phyloP scores from a whole-genome alignment of 306 rosid genomes.

The Citrullus colocynthis region DNA sequence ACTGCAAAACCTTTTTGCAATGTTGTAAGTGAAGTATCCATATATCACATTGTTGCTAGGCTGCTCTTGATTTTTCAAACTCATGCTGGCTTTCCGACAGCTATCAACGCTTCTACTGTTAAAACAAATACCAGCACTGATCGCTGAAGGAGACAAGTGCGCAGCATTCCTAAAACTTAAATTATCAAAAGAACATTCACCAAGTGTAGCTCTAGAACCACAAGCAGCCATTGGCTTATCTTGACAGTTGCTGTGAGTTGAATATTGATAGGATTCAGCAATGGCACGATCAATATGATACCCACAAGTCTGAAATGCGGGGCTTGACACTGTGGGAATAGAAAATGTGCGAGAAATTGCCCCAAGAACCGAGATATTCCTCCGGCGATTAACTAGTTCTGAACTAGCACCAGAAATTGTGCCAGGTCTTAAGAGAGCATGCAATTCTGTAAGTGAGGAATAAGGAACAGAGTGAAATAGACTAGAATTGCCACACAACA shows the following conservation, averaged over 20 bases:
- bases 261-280: slow-evolving; percentile 27
- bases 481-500: slow-evolving; percentile 38
- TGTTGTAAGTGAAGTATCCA: slow-evolving; percentile 55
- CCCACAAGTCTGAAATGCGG: slow-evolving; percentile 52
- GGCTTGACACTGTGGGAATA: slow-evolving; percentile 57
- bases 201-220: slow-evolving; percentile 28
- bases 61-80: slow-evolving; percentile 40
- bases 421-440: slow-evolving; percentile 22
- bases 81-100: slow-evolving; percentile 51
- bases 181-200: slow-evolving; percentile 30
- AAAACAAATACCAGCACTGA: slow-evolving; percentile 13
- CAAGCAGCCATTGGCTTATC: slow-evolving; percentile 49
- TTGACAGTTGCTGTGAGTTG: slow-evolving; percentile 19
- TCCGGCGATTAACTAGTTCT: slow-evolving; percentile 31
- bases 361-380: slow-evolving; percentile 53
- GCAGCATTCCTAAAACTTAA: slow-evolving; percentile 16
- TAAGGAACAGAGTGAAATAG: slow-evolving; percentile 30
- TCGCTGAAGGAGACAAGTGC: slow-evolving; percentile 11
- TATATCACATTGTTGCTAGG: slow-evolving; percentile 35
- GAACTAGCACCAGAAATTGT: slow-evolving; percentile 33
- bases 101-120: slow-evolving; percentile 17
- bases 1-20: slow-evolving; percentile 37
- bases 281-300: slow-evolving; percentile 45
- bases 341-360: slow-evolving; percentile 58
- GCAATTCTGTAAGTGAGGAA: slow-evolving; percentile 27